These are phyloP conservation scores for Cucurbita maxima DNA, from an alignment of 306 rosid genomes.

Conservation along the genomic window DNA sequence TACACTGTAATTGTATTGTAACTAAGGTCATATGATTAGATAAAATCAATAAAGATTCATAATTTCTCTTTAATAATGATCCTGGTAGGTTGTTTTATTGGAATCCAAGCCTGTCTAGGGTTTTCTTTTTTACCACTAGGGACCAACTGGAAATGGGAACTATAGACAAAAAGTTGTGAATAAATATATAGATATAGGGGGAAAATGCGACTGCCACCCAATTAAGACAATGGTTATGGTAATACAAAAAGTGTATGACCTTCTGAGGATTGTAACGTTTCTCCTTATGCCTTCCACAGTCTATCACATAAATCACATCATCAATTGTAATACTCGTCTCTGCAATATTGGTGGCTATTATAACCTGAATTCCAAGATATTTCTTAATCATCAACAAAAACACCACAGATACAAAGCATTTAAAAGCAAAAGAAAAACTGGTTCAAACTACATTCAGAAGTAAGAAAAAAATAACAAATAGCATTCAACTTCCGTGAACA, in stretches of 20 bases:
- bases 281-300: conserved; percentile 91
- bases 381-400: conserved; percentile 2
- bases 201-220: neutral
- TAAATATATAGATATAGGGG: neutral
- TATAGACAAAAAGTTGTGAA: neutral
- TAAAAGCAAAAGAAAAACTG: neutral
- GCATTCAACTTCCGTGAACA: neutral
- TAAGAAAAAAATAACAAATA: neutral
- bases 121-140: neutral
- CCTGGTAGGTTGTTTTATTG: neutral
- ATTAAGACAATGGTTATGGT: neutral
- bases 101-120: neutral
- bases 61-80: neutral
- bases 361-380: conserved; percentile 38
- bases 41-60: neutral
- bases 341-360: conserved; percentile 90
- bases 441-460: neutral
- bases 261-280: conserved; percentile 91
- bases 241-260: conserved; percentile 15
- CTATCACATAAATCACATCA: conserved; percentile 83
- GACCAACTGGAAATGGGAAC: neutral
- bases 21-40: neutral
- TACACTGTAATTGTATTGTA: neutral
- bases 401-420: neutral
- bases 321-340: conserved; percentile 95